phyloP scores from a whole-genome alignment of 1,284 basidiomycete genomes.

The Trichosporon coremiiforme region DNA sequence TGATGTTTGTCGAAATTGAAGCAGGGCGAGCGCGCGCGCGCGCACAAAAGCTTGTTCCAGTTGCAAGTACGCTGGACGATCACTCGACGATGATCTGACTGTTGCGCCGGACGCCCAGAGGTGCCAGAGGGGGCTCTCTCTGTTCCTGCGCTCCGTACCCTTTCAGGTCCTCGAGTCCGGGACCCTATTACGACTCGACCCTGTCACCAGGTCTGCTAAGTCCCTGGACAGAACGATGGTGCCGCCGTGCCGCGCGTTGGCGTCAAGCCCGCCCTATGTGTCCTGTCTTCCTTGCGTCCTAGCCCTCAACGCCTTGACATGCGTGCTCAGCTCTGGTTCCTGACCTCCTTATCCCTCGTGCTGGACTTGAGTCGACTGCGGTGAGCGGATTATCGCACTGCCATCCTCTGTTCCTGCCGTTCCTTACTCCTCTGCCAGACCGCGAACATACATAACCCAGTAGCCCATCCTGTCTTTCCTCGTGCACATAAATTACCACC shows the following conservation, averaged over 20 bases:
- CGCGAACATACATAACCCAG: neutral
- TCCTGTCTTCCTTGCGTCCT: neutral
- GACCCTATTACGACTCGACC: conserved; percentile 4
- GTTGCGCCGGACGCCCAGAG: neutral
- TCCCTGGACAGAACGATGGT: conserved; percentile 15
- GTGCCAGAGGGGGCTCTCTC: neutral
- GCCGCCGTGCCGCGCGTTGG: conserved; percentile 9
- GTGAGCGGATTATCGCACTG: neutral
- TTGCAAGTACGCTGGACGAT: conserved; percentile 15
- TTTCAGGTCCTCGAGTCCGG: conserved; percentile 1
- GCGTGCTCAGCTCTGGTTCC: conserved; percentile 8
- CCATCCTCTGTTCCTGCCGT: neutral
- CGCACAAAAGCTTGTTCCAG: conserved; percentile 13
- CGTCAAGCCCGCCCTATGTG: neutral
- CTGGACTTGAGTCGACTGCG: neutral
- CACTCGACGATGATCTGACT: conserved; percentile 14
- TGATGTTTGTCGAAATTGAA: conserved; percentile 7
- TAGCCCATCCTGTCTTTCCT: neutral
- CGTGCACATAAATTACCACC: neutral
- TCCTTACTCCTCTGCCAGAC: neutral
- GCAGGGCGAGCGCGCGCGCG: neutral
- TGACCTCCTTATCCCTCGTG: conserved; percentile 8
- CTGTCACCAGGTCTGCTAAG: conserved; percentile 13
- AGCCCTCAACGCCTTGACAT: neutral
- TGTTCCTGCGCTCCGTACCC: neutral